A percentile compares a stretch with the other conserved stretches of the same genome.
Evolutionary conservation across 2,329 filamentous ascomycete species (phyloP).

Genomic region (Dactylonectria estremocensis): DNA sequence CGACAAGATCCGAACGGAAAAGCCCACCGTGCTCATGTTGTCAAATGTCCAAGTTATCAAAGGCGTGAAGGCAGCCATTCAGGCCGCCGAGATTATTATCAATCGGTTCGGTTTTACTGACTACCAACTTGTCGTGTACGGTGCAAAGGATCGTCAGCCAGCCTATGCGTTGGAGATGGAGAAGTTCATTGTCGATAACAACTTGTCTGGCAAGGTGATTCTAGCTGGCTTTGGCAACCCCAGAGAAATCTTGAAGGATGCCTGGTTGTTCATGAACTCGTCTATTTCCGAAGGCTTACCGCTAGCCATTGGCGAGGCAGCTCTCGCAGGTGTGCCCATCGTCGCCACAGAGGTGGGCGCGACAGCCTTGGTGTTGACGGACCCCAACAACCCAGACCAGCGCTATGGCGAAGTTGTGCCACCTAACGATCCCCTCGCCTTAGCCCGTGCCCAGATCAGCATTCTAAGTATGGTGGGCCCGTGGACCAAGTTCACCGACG

Average conservation of each 20-base stretch:
- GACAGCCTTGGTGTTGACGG: constrained; percentile 35
- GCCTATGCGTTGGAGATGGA: constrained; percentile 38
- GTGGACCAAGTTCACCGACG: constrained; percentile 36
- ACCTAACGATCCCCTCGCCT: constrained; percentile 34
- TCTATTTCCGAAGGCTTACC: constrained; percentile 39
- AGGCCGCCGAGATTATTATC: constrained; percentile 37
- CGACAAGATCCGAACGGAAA: constrained; percentile 37
- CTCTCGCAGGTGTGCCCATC: constrained; percentile 36
- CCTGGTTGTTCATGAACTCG: constrained; percentile 41
- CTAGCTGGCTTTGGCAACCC: constrained; percentile 38
- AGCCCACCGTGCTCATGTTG: constrained; percentile 37
- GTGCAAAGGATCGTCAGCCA: constrained; percentile 38
- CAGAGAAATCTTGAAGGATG: constrained; percentile 35
- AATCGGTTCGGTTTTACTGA: constrained; percentile 36
- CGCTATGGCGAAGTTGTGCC: constrained; percentile 39
- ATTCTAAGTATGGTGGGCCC: constrained; percentile 39
- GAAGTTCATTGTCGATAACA: constrained; percentile 34
- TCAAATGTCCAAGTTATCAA: constrained; percentile 40
- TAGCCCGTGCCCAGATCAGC: constrained; percentile 34
- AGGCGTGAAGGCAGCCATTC: constrained; percentile 36
- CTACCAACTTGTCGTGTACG: constrained; percentile 37
- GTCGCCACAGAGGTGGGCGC: constrained; percentile 39
- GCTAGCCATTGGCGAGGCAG: constrained; percentile 36
- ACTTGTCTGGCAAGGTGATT: constrained; percentile 28
- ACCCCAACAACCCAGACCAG: constrained; percentile 33